These are phyloP conservation scores for Backusella circina DNA, from an alignment of 192 early-diverging fungal species.

Conservation along the genomic window DNA sequence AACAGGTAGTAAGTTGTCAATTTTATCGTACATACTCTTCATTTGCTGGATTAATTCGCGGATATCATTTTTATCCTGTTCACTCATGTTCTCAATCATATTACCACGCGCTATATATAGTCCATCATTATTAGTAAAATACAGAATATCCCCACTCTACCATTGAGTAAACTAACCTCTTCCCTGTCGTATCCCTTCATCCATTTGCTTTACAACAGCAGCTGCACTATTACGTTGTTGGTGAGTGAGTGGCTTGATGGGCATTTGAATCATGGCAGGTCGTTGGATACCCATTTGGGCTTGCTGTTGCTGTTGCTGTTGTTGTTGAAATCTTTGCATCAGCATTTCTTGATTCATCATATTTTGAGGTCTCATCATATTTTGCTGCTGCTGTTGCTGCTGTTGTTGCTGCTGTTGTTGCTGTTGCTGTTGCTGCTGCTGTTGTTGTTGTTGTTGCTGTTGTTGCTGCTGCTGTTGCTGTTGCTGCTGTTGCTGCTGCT, in stretches of 20 bases:
- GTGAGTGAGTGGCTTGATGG: background rate
- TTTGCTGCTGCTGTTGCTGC: constrained; percentile 5
- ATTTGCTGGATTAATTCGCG: constrained; percentile 36
- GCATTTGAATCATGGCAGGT: constrained; percentile 6
- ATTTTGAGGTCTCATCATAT: background rate
- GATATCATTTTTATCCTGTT: constrained; percentile 42
- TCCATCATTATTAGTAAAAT: no score
- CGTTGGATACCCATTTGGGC: background rate
- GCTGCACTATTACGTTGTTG: constrained; percentile 32
- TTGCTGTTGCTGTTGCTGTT: constrained; percentile 20
- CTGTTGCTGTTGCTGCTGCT: constrained; percentile 6
- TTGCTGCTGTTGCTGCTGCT: no score
- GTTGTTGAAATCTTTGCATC: constrained; percentile 5
- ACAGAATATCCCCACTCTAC: background rate
- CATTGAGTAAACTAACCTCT: constrained; percentile 27
- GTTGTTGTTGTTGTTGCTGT: constrained; percentile 8
- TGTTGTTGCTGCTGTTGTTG: no score
- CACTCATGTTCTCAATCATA: constrained; percentile 28
- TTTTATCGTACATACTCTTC: constrained; percentile 40
- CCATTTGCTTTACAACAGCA: constrained; percentile 35
- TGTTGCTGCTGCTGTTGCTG: constrained; percentile 8
- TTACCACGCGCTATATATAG: constrained; percentile 23
- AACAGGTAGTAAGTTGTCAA: constrained; percentile 46
- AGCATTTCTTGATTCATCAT: constrained; percentile 9
- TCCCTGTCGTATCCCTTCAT: constrained; percentile 31